Evolutionary conservation across 1,284 basidiomycete genomes (phyloP).

Genomic region (Cryptococcus neoformans): DNA sequence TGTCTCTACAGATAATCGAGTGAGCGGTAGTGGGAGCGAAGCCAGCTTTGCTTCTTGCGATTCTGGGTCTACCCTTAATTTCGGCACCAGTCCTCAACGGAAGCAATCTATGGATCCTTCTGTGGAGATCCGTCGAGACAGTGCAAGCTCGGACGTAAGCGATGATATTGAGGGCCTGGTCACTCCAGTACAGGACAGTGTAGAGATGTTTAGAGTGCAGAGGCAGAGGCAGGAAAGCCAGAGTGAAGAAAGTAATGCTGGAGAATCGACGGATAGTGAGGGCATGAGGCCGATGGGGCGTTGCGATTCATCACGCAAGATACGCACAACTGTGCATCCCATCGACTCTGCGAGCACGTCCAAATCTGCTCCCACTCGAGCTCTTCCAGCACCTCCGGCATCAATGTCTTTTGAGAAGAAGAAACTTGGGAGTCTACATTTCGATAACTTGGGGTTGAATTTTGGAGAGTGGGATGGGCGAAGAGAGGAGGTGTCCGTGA

Average conservation of each 20-base stretch:
- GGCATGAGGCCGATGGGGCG: no score
- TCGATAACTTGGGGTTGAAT: slow-evolving; percentile 24
- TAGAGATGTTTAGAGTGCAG: neutral
- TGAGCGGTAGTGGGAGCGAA: neutral
- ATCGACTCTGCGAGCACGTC: no score
- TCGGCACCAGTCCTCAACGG: neutral
- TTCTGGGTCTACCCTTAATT: neutral
- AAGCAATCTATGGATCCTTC: neutral
- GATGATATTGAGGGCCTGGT: neutral
- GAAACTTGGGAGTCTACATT: slow-evolving; percentile 19
- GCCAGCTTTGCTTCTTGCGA: neutral
- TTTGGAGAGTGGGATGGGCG: slow-evolving; percentile 12
- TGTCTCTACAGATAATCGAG: neutral
- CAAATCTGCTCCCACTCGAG: neutral
- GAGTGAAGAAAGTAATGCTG: neutral
- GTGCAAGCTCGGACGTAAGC: slow-evolving; percentile 1
- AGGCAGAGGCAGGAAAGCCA: neutral
- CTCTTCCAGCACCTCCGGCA: neutral
- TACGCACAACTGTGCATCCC: no score
- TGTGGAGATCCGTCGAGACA: slow-evolving; percentile 2
- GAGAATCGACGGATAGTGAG: no score
- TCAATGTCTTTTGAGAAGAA: neutral
- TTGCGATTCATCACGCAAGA: no score
- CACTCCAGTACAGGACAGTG: neutral
- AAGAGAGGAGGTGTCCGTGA: neutral